phyloP scores from a whole-genome alignment of 148 eudicot genomes.

The Salicornia ramosissima region DNA sequence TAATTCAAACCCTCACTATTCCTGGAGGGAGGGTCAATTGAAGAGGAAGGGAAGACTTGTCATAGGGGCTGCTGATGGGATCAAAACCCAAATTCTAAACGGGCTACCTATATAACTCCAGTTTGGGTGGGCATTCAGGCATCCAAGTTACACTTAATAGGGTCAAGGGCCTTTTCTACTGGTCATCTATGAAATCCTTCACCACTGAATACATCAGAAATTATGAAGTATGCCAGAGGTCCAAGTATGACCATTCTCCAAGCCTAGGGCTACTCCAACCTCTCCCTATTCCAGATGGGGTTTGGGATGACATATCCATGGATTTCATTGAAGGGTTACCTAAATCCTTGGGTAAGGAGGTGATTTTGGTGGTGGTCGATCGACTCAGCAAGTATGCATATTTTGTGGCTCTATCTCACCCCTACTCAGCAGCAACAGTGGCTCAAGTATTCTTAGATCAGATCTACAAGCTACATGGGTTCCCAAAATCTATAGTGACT shows the following conservation, averaged over 20 bases:
- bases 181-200: not conserved
- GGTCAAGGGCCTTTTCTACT: not conserved
- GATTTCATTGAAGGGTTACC: no score
- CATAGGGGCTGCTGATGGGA: not conserved
- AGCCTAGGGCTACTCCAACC: no score
- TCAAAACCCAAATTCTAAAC: not conserved
- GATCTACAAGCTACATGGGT: not conserved
- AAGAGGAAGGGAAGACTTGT: not conserved
- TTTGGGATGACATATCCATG: no score
- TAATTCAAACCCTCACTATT: not conserved
- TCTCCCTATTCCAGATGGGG: no score
- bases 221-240: not conserved
- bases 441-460: not conserved
- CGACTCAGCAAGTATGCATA: not conserved
- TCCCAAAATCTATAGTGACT: not conserved
- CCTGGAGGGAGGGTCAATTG: not conserved
- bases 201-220: not conserved
- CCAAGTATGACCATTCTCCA: not conserved
- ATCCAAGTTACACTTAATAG: not conserved
- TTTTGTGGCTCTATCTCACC: not conserved
- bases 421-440: not conserved
- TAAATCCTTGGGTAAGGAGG: no score
- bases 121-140: no score
- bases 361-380: not conserved
- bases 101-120: not conserved